Base-by-base conservation (phyloP, 768 basidiomycete genomes). In the Dictyophora rubrovolvata region DNA sequence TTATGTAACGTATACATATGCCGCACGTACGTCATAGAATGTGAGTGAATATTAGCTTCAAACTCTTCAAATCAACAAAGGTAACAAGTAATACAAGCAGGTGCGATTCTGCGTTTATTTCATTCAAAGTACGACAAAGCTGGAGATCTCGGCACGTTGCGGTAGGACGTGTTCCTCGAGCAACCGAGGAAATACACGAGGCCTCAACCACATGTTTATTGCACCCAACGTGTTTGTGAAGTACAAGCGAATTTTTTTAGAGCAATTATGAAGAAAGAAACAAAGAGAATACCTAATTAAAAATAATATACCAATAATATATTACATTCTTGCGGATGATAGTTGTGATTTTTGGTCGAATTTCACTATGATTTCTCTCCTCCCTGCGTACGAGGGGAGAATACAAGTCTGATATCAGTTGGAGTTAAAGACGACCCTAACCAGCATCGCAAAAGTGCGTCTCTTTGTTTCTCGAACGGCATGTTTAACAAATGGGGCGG, bases 401-500 rank as follows among this genome's bases (percentile, higher is more conserved):
- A 52, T 8, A 51, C 37, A 47, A 59, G 37, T 34, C 14, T 33
- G 33, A 59, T 35, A 35, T 59, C 49, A 18, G 48, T 59, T 18
- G 57, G 57, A 12, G 49, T 17, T 17, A 59, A 36, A 35, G 57
- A 59, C 21, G 57, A 48, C 5, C 57, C 57, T 34, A 59, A 20
- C 57, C 57, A 59, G 50, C 34, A 80, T 16, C 67, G 60, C 16
- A 75, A 60, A 18, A 79, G 21, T 0, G 46, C 50, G 20, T 64
- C 60, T 56, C 71, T 71, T 60, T 75, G 76, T 55, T 72, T 68
- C 10, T 65, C 69, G 7, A 69, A 62, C 0, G 70, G 55, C 52
- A 63, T 64, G 0, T 54, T 61, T 33, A 59, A 64, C 35, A 79
- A 61, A 48, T 75, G 68, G 1, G 69, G 67, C 0, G 77, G 77